These are phyloP conservation scores for Volvox reticuliferus DNA, from an alignment of 139 green algal genomes.

Conservation along the genomic window DNA sequence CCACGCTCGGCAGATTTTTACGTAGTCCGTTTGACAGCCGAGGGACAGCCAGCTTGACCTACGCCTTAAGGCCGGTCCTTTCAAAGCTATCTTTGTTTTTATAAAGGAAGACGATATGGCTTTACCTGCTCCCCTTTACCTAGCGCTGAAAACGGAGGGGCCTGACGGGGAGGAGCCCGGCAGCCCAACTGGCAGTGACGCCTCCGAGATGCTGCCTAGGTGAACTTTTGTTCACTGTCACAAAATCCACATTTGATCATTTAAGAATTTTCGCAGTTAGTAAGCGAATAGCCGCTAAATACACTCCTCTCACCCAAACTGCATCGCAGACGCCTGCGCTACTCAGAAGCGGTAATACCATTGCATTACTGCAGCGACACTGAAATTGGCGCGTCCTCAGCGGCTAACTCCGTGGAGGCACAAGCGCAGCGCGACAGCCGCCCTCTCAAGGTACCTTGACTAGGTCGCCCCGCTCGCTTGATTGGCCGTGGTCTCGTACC, in stretches of 20 bases:
- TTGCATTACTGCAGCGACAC: neutral
- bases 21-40: too few relatives aligned
- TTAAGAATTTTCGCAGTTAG: too few relatives aligned
- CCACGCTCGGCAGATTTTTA: too few relatives aligned
- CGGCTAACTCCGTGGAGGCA: neutral
- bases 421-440: neutral
- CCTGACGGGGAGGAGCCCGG: neutral
- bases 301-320: neutral
- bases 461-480: too few relatives aligned
- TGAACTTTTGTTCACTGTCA: neutral
- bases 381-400: too few relatives aligned
- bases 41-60: too few relatives aligned
- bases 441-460: neutral
- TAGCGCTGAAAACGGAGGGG: neutral
- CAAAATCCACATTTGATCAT: too few relatives aligned
- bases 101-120: neutral
- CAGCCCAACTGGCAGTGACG: neutral
- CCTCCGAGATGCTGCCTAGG: neutral
- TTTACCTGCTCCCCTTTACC: neutral
- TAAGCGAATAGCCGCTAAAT: too few relatives aligned
- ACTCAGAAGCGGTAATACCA: constrained; percentile 14
- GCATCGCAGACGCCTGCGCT: constrained; percentile 14
- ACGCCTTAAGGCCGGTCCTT: too few relatives aligned
- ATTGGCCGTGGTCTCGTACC: neutral
- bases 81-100: too few relatives aligned